Base-by-base conservation (phyloP, 108 stramenopile genomes). In the Cyclotella cryptica region DNA sequence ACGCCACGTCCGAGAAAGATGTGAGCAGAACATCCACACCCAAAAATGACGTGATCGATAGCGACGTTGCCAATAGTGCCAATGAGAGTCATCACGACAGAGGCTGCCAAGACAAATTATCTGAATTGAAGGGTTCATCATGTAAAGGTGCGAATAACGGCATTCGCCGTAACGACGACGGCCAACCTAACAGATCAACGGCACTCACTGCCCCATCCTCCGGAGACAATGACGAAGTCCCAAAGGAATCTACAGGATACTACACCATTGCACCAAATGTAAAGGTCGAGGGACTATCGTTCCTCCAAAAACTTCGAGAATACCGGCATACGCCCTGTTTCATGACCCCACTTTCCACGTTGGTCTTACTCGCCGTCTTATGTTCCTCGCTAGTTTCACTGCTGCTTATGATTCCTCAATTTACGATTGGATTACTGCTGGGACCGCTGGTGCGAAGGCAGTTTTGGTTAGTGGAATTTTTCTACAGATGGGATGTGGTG, bases 381-480 rank as follows among this genome's bases (percentile, higher is more conserved):
- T 15, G 89, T 0, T 85, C 90, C 21, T 80, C 87, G 43, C 47
- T 89, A 0, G 27, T 87, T 0, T 77, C 80, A 0, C 57, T 89
- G 30, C 13, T 87, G 18, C 54, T 88, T n/a, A 69, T 77, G 53
- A 62, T 88, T 58, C 94, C 92, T 11, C 79, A 77, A 44, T 83
- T 95, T 22, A 10, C 89, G 0, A 13, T 95, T 41, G 92, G 92
- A 11, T 21, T 93, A n/a, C 40, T 95, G 0, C 15, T 93, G 40
- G 77, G 85, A 11, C 91, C 92, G 3, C 57, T 92, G 42, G 13
- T 90, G 17, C 45, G 61, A 44, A 54, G 92, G 21, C 79, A 52
- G 15, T 58, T 68, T 2, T 95, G 89, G 89, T 69, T 90, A 44
- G 80, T 95, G 12, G 86, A 95, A 64, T 95, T 95, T 60, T 53